Evolutionary conservation across 257 asterid genomes (phyloP).

Genomic region (Solanum sitiens): DNA sequence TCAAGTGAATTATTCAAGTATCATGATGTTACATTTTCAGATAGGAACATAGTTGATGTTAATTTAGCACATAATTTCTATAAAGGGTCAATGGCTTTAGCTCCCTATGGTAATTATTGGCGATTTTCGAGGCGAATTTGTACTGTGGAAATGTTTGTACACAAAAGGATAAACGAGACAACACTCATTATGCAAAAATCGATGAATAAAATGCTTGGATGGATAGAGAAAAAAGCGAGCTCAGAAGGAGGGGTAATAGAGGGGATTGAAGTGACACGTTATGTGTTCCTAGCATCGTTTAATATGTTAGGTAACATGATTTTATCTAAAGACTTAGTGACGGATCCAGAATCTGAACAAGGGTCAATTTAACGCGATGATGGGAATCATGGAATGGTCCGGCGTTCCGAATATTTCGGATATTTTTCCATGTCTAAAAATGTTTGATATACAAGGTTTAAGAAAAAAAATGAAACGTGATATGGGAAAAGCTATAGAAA

Average conservation of each 20-base stretch:
- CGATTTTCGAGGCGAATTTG: constrained; percentile 39
- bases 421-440: constrained; percentile 36
- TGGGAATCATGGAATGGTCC: constrained; percentile 39
- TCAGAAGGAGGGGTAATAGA: background rate
- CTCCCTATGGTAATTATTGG: constrained; percentile 62
- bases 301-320: constrained; percentile 49
- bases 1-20: constrained; percentile 13
- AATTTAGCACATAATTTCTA: constrained; percentile 24
- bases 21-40: constrained; percentile 28
- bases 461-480: constrained; percentile 28
- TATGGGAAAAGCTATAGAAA: constrained; percentile 21
- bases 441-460: constrained; percentile 48
- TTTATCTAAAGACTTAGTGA: constrained; percentile 34
- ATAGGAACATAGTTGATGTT: constrained; percentile 35
- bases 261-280: constrained; percentile 31
- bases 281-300: constrained; percentile 44
- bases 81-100: constrained; percentile 32
- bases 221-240: constrained; percentile 19
- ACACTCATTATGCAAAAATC: background rate
- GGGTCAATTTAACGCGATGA: constrained; percentile 42
- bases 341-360: constrained; percentile 24
- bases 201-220: constrained; percentile 1
- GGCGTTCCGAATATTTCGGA: constrained; percentile 47
- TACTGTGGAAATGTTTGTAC: constrained; percentile 37
- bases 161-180: background rate